phyloP scores from a whole-genome alignment of 257 asterid species.

The Fraxinus anomala region DNA sequence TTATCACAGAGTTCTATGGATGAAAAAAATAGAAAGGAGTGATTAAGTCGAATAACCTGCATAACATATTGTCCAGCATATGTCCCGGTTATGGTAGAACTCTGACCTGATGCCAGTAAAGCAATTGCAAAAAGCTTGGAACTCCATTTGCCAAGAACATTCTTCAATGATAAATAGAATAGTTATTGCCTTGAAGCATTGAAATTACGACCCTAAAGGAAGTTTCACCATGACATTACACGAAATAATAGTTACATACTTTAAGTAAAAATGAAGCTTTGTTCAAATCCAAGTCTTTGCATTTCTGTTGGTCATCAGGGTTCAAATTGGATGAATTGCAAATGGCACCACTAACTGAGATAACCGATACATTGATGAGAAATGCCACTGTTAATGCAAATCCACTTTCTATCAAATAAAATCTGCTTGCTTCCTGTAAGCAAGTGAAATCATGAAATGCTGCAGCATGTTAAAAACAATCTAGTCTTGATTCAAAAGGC shows the following conservation, averaged over 20 bases:
- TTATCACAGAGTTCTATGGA: no score
- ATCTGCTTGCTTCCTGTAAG: slow-evolving; percentile 91
- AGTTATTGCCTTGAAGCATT: slow-evolving; percentile 3
- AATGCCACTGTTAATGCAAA: slow-evolving; percentile 86
- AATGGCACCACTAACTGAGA: slow-evolving; percentile 92
- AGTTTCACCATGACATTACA: not conserved
- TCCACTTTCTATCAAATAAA: slow-evolving; percentile 84
- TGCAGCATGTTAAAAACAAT: not conserved
- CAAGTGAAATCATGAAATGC: slow-evolving; percentile 15
- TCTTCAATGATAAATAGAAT: slow-evolving; percentile 38
- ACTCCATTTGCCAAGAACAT: slow-evolving; percentile 90
- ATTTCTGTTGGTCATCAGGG: slow-evolving; percentile 56
- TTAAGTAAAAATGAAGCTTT: slow-evolving; percentile 83
- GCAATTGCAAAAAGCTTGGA: slow-evolving; percentile 96
- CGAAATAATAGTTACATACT: slow-evolving; percentile 39
- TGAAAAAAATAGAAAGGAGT: not conserved
- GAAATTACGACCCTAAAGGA: not conserved
- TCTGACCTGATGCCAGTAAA: slow-evolving; percentile 94
- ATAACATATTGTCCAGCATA: slow-evolving; percentile 97
- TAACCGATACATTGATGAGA: slow-evolving; percentile 81
- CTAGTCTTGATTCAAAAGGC: not conserved
- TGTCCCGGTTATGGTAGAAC: slow-evolving; percentile 97
- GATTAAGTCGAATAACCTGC: slow-evolving; percentile 59
- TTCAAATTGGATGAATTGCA: slow-evolving; percentile 68
- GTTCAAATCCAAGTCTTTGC: slow-evolving; percentile 82